Percentiles rank a stretch among this genome's conserved stretches.
Evolutionary conservation across 78 protist genomes (phyloP).

Genomic region (Speleostelium caveatum): DNA sequence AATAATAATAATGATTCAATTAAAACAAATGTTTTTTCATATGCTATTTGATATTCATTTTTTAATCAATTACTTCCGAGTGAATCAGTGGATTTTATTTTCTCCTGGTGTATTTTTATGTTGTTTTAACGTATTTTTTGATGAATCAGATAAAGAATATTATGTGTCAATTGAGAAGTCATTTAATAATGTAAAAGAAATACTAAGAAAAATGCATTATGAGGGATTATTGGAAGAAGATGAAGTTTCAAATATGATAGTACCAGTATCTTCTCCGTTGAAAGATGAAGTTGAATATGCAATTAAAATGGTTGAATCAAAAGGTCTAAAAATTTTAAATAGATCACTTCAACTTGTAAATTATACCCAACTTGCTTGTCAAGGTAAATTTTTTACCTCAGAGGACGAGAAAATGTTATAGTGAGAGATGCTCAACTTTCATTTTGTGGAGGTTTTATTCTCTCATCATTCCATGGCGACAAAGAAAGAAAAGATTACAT

Average conservation of each 20-base stretch:
- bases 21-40: neutral
- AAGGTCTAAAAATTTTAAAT: neutral
- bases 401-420: neutral
- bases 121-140: neutral
- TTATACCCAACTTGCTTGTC: neutral
- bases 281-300: neutral
- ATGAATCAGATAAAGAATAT: neutral
- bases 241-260: neutral
- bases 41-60: constrained; percentile 6
- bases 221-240: neutral
- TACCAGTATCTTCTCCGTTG: neutral
- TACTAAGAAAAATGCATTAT: neutral
- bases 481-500: neutral
- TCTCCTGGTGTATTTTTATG: neutral
- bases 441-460: neutral
- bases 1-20: no score
- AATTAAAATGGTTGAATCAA: neutral
- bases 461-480: neutral
- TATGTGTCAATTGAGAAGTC: neutral
- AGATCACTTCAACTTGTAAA: neutral
- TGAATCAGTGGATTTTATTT: neutral
- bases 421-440: neutral
- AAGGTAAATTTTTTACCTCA: neutral
- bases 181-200: neutral
- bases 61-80: constrained; percentile 4